These are phyloP conservation scores for Trametes punicea DNA, from an alignment of 768 basidiomycete genomes.

Conservation along the genomic window DNA sequence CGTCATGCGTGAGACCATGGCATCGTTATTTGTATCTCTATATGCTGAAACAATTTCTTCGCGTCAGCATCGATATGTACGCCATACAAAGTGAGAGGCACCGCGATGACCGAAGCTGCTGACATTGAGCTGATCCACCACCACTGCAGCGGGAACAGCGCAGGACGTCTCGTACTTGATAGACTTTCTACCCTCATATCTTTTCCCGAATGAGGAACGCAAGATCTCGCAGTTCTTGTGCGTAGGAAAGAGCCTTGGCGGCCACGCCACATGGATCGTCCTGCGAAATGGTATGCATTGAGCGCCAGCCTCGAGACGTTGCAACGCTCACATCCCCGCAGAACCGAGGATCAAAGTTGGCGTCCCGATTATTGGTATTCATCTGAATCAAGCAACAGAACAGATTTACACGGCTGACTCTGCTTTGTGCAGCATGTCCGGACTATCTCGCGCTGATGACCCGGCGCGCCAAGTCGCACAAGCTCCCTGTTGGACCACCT, in stretches of 20 bases:
- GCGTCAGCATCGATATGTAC: slow-evolving; percentile 44
- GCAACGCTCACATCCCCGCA: slow-evolving; percentile 15
- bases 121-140: not conserved
- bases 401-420: slow-evolving; percentile 16
- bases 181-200: slow-evolving; percentile 69
- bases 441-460: slow-evolving; percentile 58
- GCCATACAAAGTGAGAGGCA: slow-evolving; percentile 38
- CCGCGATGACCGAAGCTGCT: not conserved
- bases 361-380: slow-evolving; percentile 37
- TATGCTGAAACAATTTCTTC: too few species aligned
- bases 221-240: slow-evolving; percentile 65
- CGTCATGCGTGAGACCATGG: slow-evolving; percentile 38
- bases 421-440: slow-evolving; percentile 68
- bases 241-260: slow-evolving; percentile 78
- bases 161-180: slow-evolving; percentile 78
- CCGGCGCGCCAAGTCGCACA: slow-evolving; percentile 46
- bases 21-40: too few species aligned
- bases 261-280: slow-evolving; percentile 78
- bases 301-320: not conserved
- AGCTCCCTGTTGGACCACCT: slow-evolving; percentile 46
- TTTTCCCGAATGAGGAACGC: slow-evolving; percentile 67
- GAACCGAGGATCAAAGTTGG: slow-evolving; percentile 43
- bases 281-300: slow-evolving; percentile 42
- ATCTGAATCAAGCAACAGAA: not conserved
- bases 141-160: slow-evolving; percentile 53